Conservation (phyloP, 169 alveolate species). For the Eimeria falciformis region DNA sequence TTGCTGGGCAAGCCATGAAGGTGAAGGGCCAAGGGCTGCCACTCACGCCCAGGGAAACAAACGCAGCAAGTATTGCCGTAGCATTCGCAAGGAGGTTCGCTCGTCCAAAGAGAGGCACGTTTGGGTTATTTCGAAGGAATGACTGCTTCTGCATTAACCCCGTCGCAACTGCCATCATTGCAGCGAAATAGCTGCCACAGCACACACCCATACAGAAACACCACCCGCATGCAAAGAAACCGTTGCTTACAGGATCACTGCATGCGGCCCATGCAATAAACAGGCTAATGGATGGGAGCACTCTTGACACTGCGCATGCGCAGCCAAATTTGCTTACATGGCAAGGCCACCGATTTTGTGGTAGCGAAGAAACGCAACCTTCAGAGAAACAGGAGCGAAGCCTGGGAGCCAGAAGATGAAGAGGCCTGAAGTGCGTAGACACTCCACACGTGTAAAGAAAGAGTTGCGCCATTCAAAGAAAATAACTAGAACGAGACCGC, state of each 20-base stretch:
- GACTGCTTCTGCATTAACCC: slow-evolving; percentile 67
- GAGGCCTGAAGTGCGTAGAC: background rate
- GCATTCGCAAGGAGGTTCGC: slow-evolving; percentile 48
- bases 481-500: too few species aligned
- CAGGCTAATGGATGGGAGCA: too few species aligned
- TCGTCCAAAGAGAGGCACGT: slow-evolving; percentile 22
- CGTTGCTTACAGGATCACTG: too few species aligned
- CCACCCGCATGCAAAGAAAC: background rate
- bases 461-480: too few species aligned
- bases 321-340: too few species aligned
- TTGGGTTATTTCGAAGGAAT: slow-evolving; percentile 38
- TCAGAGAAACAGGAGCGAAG: slow-evolving; percentile 36
- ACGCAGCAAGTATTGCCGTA: background rate
- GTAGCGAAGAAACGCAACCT: slow-evolving; percentile 46
- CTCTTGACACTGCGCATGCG: too few species aligned
- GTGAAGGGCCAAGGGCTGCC: too few species aligned
- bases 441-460: background rate
- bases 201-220: background rate
- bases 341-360: slow-evolving; percentile 65
- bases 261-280: too few species aligned
- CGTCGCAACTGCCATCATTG: slow-evolving; percentile 37
- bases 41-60: slow-evolving; percentile 40
- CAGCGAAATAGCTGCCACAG: slow-evolving; percentile 26
- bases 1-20: too few species aligned
- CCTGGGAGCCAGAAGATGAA: slow-evolving; percentile 65